Percentiles rank a stretch among this genome's conserved stretches.
Conservation (phyloP, 2,329 filamentous ascomycete genomes). For the Geosmithia morbida region DNA sequence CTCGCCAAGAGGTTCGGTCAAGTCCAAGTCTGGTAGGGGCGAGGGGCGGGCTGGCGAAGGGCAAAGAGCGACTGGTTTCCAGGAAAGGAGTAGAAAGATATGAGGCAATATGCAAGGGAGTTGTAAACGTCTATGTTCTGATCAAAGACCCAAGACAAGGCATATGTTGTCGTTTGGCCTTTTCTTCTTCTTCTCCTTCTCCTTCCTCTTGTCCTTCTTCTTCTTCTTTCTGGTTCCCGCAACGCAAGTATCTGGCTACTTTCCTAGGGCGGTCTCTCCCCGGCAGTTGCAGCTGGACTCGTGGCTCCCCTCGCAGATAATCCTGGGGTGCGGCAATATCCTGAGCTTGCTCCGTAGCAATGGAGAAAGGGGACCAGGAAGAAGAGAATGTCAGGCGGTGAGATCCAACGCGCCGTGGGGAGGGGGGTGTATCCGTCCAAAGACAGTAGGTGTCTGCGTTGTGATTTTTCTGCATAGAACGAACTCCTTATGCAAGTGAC, state of each 20-base stretch:
- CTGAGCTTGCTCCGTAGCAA: not conserved
- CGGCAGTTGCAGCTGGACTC: not conserved
- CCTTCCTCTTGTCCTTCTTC: too few species aligned
- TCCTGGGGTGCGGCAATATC: not conserved
- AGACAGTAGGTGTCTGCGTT: too few species aligned
- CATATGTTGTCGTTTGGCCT: not conserved
- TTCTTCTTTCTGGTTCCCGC: not conserved
- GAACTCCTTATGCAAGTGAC: slow-evolving; percentile 2
- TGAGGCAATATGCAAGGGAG: slow-evolving; percentile 1
- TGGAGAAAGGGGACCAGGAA: not conserved
- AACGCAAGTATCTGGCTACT: not conserved
- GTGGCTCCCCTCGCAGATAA: not conserved
- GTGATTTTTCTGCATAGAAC: not conserved
- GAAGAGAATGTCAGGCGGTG: not conserved
- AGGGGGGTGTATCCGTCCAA: not conserved
- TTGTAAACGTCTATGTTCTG: not conserved
- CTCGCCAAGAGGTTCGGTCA: not conserved
- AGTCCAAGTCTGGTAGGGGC: not conserved
- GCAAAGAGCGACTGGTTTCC: not conserved
- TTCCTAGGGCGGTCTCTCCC: not conserved
- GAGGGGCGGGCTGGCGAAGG: not conserved
- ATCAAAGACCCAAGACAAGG: not conserved
- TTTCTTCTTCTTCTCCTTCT: too few species aligned
- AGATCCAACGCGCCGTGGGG: slow-evolving; percentile 1
- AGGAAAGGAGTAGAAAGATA: not conserved